Base-by-base conservation (phyloP, 2,329 filamentous ascomycete genomes). In the Dactylella cylindrospora region DNA sequence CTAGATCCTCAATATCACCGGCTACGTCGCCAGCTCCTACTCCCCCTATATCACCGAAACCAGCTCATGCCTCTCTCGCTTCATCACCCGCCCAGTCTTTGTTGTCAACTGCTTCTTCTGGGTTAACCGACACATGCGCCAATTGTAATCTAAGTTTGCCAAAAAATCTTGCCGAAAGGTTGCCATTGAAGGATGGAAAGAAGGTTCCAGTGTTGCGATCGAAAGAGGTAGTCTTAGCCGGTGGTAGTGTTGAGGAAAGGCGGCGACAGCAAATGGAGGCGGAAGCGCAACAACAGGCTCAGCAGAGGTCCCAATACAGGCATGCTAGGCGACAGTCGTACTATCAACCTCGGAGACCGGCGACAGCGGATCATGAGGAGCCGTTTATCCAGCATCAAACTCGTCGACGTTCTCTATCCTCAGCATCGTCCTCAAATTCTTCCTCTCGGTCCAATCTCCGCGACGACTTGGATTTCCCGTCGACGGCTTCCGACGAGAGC, bases 141-240 rank as follows among this genome's bases (percentile, higher is more conserved):
- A 86, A 85, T 71, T 86, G 83, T 70, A 82, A 83, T 55, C 77
- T 86, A 68, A 85, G 82, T 0, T 72, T 86, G 5, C 83, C 83
- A 0, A 76, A 76, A 67, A 74, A 75, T 41, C 70, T 71, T 17
- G 71, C 71, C 47, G 71, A 73, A 3, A 68, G 70, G 38, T 54
- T 66, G 50, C 31, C 64, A 33, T 22, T 68, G 17, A 66, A 64
- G 46, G 66, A 65, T 46, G 57, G 60, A 41, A 57, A 54, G 26
- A 61, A 53, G 50, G 54, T 51, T 5, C 67, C 66, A 38, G 57
- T 66, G 12, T 43, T 68, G 35, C 66, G 67, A 28, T 67, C 67
- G 25, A 67, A 65, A 33, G 67, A 68, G 40, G 45, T 54, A 25
- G 59, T 68, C 15, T 12, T 65, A 45, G 66, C 65, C 29, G 66